These are phyloP conservation scores for Kodamaea sagamina DNA, from an alignment of 805 yeast genomes.

Conservation along the genomic window DNA sequence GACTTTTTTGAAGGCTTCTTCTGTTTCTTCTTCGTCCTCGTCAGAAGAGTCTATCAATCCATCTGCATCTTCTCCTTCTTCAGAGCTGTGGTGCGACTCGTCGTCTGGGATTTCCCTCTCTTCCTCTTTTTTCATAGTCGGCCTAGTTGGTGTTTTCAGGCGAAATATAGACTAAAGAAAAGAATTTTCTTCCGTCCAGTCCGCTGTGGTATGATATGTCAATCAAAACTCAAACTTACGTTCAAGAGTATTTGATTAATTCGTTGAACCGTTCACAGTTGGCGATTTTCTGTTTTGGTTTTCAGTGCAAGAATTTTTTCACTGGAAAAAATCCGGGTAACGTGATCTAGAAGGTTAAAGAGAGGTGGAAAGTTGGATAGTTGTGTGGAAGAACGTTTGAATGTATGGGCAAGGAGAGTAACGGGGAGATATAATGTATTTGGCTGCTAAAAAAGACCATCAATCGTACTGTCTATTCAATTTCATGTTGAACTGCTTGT, in stretches of 20 bases:
- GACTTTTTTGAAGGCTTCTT: conserved; percentile 79
- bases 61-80: conserved; percentile 33
- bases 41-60: conserved; percentile 67
- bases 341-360: too few species aligned
- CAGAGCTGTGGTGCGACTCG: conserved; percentile 18
- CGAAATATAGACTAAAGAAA: conserved; percentile 1
- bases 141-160: background rate
- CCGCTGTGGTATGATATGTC: background rate
- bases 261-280: conserved; percentile 3
- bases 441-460: too few species aligned
- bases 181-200: background rate
- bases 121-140: conserved; percentile 35
- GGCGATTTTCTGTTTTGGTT: conserved; percentile 9
- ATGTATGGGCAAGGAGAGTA: too few species aligned
- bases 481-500: conserved; percentile 72
- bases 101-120: conserved; percentile 41
- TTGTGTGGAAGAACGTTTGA: too few species aligned
- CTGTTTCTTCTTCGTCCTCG: conserved; percentile 84
- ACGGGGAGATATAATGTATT: too few species aligned
- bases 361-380: too few species aligned
- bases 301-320: conserved; percentile 4
- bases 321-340: conserved; percentile 6
- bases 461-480: conserved; percentile 50
- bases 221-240: conserved; percentile 2
- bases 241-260: conserved; percentile 2